Evolutionary conservation across 129 eudicot genomes (phyloP).

Genomic region (sunflower (Helianthus annuus)): HanXRQr2.0-SUNRISE NC_035449.2:19831381-19831880

Average conservation of each 20-base stretch:
- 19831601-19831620: not conserved
- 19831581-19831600: not conserved
- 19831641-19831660: too few relatives aligned
- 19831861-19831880: slow-evolving; percentile 26
- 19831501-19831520: slow-evolving; percentile 15
- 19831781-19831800: slow-evolving; percentile 5
- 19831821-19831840: slow-evolving; percentile 1
- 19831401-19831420: not conserved
- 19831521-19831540: slow-evolving; percentile 20
- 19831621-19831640: not conserved
- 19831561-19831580: too few relatives aligned
- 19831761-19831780: slow-evolving; percentile 5
- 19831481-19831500: slow-evolving; percentile 23
- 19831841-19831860: not conserved
- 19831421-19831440: slow-evolving; percentile 1
- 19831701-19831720: slow-evolving; percentile 15
- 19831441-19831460: slow-evolving; percentile 6
- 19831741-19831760: slow-evolving; percentile 1
- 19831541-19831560: slow-evolving; percentile 4
- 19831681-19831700: not conserved
- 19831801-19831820: not conserved
- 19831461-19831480: not conserved
- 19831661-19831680: not conserved
- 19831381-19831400: not conserved
- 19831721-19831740: slow-evolving; percentile 22